These are phyloP conservation scores for Daldinia sp. DNA, from an alignment of 2,329 filamentous ascomycete genomes.

Conservation along the genomic window DNA sequence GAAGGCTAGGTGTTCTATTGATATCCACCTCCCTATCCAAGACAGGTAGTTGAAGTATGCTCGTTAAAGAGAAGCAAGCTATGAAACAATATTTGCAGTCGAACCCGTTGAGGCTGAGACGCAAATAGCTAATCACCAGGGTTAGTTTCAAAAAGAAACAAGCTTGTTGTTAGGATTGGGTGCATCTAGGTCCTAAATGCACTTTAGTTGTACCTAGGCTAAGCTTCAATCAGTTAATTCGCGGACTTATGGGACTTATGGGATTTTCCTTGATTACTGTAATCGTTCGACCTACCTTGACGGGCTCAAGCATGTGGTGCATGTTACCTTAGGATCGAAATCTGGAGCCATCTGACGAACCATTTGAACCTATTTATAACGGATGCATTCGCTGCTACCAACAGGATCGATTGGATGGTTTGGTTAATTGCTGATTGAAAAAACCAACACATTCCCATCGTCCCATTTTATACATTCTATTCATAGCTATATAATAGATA, in stretches of 20 bases:
- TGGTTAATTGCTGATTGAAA: neutral
- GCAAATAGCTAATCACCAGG: slow-evolving; percentile 32
- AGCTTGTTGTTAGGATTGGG: slow-evolving; percentile 23
- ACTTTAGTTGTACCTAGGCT: neutral
- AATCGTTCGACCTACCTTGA: slow-evolving; percentile 12
- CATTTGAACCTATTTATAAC: slow-evolving; percentile 33
- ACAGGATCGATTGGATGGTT: slow-evolving; percentile 1
- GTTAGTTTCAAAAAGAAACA: slow-evolving; percentile 38
- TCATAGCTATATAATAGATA: neutral
- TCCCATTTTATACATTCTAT: neutral
- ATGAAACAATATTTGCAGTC: slow-evolving; percentile 38
- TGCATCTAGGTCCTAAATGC: neutral
- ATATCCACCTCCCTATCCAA: slow-evolving; percentile 15
- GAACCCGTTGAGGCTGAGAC: slow-evolving; percentile 39
- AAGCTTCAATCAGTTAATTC: slow-evolving; percentile 31
- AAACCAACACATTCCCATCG: neutral
- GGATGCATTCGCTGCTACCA: slow-evolving; percentile 5
- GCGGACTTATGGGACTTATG: slow-evolving; percentile 18
- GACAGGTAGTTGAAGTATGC: slow-evolving; percentile 21
- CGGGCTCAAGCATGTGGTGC: neutral
- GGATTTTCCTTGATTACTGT: slow-evolving; percentile 31
- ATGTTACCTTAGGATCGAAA: slow-evolving; percentile 23
- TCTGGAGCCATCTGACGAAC: slow-evolving; percentile 6
- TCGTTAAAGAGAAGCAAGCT: slow-evolving; percentile 34
- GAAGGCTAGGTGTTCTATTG: slow-evolving; percentile 3